Evolutionary conservation across 2,329 filamentous ascomycete species (phyloP).

Genomic region (Drechslera avenae): DNA sequence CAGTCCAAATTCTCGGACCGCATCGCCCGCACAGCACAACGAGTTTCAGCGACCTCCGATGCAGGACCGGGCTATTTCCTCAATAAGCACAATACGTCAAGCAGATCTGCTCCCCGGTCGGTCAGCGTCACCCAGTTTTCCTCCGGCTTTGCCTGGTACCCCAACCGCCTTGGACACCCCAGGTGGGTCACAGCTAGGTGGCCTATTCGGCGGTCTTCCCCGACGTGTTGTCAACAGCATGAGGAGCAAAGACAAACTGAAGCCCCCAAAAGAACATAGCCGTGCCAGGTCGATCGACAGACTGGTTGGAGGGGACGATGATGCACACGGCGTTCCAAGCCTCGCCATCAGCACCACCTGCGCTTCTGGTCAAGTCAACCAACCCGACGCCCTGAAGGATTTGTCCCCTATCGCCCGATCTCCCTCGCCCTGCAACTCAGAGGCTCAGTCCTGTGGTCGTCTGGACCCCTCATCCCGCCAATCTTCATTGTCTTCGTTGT

Average conservation of each 20-base stretch:
- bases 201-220: constrained; percentile 54
- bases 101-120: constrained; percentile 42
- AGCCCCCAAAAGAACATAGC: constrained; percentile 52
- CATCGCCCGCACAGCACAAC: constrained; percentile 47
- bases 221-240: constrained; percentile 55
- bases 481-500: constrained; percentile 48
- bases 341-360: constrained; percentile 67
- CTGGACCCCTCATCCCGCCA: constrained; percentile 43
- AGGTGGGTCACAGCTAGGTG: constrained; percentile 50
- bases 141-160: constrained; percentile 52
- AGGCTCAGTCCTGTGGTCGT: constrained; percentile 26
- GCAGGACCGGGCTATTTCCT: constrained; percentile 51
- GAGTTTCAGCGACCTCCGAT: constrained; percentile 37
- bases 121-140: constrained; percentile 46
- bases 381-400: constrained; percentile 54
- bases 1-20: constrained; percentile 46
- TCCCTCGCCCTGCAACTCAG: constrained; percentile 54
- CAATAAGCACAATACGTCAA: constrained; percentile 54
- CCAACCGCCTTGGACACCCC: constrained; percentile 52
- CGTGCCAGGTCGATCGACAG: constrained; percentile 69
- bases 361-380: constrained; percentile 64
- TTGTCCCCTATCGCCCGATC: constrained; percentile 43
- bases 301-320: constrained; percentile 61
- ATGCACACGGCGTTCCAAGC: constrained; percentile 68
- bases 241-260: constrained; percentile 47